Percentiles rank a stretch among this genome's conserved stretches.
Evolutionary conservation across 1,139 yeast species (phyloP).

Genomic region (Casaregolazyma lundiana): DNA sequence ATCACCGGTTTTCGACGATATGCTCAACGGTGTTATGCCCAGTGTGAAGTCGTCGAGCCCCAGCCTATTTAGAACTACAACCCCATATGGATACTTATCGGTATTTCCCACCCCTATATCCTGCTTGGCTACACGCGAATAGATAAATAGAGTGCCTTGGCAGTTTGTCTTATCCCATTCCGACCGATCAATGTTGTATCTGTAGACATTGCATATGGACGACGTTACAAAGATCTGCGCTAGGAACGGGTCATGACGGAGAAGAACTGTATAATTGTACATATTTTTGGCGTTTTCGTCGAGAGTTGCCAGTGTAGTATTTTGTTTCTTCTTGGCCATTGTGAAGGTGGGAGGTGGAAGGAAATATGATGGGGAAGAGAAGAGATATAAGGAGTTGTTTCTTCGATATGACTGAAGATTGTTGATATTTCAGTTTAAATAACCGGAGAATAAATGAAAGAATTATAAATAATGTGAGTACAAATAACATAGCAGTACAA

Average conservation of each 20-base stretch:
- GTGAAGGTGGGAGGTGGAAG: background rate
- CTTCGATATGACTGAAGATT: too few species aligned
- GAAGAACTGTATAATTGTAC: slow-evolving; percentile 73
- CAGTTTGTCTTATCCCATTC: slow-evolving; percentile 80
- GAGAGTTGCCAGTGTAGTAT: slow-evolving; percentile 7
- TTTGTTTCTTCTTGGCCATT: slow-evolving; percentile 18
- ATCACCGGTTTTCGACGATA: slow-evolving; percentile 37
- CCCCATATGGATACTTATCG: slow-evolving; percentile 60
- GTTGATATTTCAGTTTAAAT: too few species aligned
- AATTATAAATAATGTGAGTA: too few species aligned
- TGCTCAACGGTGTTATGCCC: slow-evolving; percentile 64
- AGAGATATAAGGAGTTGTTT: background rate
- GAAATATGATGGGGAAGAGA: background rate
- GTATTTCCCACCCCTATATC: slow-evolving; percentile 20
- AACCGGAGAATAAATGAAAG: too few species aligned
- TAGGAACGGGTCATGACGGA: slow-evolving; percentile 76
- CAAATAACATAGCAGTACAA: too few species aligned
- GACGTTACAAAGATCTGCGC: slow-evolving; percentile 70
- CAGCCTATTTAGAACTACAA: slow-evolving; percentile 69
- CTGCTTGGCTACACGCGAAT: slow-evolving; percentile 49
- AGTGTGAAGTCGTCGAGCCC: slow-evolving; percentile 74
- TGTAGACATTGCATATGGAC: slow-evolving; percentile 78
- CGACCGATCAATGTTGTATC: slow-evolving; percentile 54
- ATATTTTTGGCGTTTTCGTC: slow-evolving; percentile 22
- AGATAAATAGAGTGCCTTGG: slow-evolving; percentile 79